Evolutionary conservation across 768 basidiomycete species (phyloP).

Genomic region (Hypholoma fasciculare): DNA sequence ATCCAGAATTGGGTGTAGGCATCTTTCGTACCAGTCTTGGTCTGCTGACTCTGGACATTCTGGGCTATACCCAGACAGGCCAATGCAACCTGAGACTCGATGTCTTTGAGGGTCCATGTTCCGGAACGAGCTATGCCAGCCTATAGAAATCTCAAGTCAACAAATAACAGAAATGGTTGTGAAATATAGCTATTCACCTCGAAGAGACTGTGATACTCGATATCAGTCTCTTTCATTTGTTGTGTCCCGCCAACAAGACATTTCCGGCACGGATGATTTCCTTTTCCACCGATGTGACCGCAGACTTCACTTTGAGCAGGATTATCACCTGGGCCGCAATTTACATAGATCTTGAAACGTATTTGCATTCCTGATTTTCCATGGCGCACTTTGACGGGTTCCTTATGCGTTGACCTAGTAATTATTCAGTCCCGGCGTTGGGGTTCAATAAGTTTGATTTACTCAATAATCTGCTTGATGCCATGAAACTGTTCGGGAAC

Average conservation of each 20-base stretch:
- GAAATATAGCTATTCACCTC: slow-evolving; percentile 6
- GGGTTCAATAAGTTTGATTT: slow-evolving; percentile 1
- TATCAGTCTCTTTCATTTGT: slow-evolving; percentile 22
- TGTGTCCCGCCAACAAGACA: slow-evolving; percentile 30
- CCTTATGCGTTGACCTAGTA: slow-evolving; percentile 7
- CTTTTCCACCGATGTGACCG: slow-evolving; percentile 34
- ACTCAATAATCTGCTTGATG: slow-evolving; percentile 20
- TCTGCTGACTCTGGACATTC: not conserved
- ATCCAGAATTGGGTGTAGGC: slow-evolving; percentile 38
- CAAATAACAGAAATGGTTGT: no score
- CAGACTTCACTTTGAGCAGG: slow-evolving; percentile 32
- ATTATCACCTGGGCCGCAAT: slow-evolving; percentile 27
- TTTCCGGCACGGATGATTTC: slow-evolving; percentile 34
- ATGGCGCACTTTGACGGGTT: not conserved
- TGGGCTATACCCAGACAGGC: not conserved
- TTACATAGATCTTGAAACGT: not conserved
- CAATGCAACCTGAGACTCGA: not conserved
- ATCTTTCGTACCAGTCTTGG: slow-evolving; percentile 31
- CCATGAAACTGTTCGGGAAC: slow-evolving; percentile 29
- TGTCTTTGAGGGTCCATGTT: not conserved
- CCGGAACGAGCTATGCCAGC: not conserved
- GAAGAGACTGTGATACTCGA: slow-evolving; percentile 28
- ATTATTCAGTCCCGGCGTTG: not conserved
- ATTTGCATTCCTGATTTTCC: not conserved
- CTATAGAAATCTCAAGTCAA: not conserved